Base-by-base conservation (phyloP, 2,329 filamentous ascomycete genomes). In the Neocucurbitaria cava region DNA sequence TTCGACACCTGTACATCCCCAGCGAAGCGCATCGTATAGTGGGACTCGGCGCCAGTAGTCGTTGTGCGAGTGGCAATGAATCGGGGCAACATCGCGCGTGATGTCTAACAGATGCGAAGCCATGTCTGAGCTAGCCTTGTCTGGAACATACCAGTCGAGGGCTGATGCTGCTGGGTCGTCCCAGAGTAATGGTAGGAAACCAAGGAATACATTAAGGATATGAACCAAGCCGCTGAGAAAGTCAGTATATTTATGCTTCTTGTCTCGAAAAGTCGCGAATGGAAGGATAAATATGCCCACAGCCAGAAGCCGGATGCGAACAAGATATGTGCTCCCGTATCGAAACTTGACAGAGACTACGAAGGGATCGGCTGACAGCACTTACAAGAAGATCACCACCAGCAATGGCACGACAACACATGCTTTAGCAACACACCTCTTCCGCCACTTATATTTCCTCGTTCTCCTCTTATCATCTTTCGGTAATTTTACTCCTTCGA, bases 11-110 rank as follows among this genome's bases (percentile, higher is more conserved):
- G 80, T 78, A 64, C 83, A 85, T 39, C 83, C 83, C 21, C 78
- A 82, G 52, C 78, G 74, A 0, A 86, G 73, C 10, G 83, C 83
- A n/a, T 82, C 82, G 64, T 79, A 84, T 0, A 86, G 75, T 0
- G 83, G 83, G 0, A 83, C 76, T 2, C 74, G 75, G 8, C 82
- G 81, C 82, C 82, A 85, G 68, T 86, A 85, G 66, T 86, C 83
- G 62, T 86, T 86, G 62, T 86, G 83, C 3, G 82, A 85, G 61
- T 85, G 83, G 54, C 82, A 85, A 28, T 74, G 76, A 11, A 82
- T 78, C 0, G 83, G 82, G 1, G 72, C 66, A 28, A 84, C 78
- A 44, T 81, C 80, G 20, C 76, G 77, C 3, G 82, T 83, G 57
- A 81, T 75, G 62, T 83, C 81, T 1, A 81, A 77, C 0, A 81